A percentile compares a stretch with the other conserved stretches of the same genome.
phyloP scores from a whole-genome alignment of 129 eudicot genomes.

The Saposhnikovia divaricata region DNA sequence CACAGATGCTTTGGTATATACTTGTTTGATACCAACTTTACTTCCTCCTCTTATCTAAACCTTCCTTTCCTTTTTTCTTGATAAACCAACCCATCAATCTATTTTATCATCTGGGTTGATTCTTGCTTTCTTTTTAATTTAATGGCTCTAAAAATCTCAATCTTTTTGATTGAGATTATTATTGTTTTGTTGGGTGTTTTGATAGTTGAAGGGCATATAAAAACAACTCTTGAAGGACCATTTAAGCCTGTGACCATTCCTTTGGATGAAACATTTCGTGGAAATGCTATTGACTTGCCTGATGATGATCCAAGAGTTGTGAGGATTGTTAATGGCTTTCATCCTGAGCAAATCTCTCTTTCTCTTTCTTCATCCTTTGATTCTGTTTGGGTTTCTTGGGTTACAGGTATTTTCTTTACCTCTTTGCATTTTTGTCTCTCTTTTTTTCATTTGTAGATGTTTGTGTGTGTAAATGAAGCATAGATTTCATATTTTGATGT shows the following conservation, averaged over 20 bases:
- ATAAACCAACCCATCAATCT: conserved; percentile 2
- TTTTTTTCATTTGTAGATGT: neutral
- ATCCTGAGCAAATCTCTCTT: conserved; percentile 77
- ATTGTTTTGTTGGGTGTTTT: conserved; percentile 16
- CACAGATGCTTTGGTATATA: neutral
- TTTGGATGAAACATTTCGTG: conserved; percentile 61
- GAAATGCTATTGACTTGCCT: conserved; percentile 82
- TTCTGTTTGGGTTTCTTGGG: conserved; percentile 94
- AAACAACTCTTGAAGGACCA: conserved; percentile 84
- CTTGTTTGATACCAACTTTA: conserved; percentile 2
- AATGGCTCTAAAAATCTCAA: neutral
- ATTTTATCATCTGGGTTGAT: neutral
- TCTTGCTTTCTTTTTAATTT: neutral
- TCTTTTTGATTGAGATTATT: neutral
- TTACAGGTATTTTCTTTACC: conserved; percentile 46
- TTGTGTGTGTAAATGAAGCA: neutral
- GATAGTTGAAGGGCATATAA: conserved; percentile 28
- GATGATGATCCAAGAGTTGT: conserved; percentile 61
- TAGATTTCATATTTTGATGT: neutral
- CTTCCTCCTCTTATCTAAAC: conserved; percentile 1
- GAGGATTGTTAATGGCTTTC: conserved; percentile 48
- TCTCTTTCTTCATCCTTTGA: conserved; percentile 61
- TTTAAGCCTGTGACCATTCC: conserved; percentile 74
- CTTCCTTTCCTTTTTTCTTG: neutral
- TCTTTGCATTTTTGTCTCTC: neutral